Percentiles rank a stretch among this genome's conserved stretches.
Evolutionary conservation across 2,329 filamentous ascomycete genomes (phyloP).

Genomic region (Apiospora aurea): DNA sequence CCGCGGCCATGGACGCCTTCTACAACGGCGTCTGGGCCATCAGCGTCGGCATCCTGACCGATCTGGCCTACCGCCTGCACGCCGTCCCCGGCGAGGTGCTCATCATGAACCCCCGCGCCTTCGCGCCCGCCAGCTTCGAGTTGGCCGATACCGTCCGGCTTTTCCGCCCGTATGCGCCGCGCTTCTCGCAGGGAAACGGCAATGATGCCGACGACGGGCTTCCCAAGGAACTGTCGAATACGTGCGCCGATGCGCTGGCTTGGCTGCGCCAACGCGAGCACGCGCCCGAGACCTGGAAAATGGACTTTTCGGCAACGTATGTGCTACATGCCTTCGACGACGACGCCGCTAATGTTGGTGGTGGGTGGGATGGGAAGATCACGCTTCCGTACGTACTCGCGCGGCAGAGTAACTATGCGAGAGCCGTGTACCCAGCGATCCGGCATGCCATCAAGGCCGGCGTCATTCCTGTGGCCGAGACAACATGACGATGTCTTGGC

Average conservation of each 20-base stretch:
- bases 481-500: neutral
- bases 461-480: conserved; percentile 25
- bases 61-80: conserved; percentile 34
- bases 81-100: conserved; percentile 29
- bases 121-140: conserved; percentile 17
- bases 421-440: conserved; percentile 33
- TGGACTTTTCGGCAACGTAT: conserved; percentile 38
- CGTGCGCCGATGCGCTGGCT: conserved; percentile 4
- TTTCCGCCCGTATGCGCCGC: neutral
- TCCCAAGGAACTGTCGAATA: neutral
- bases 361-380: conserved; percentile 32
- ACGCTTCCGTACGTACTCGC: conserved; percentile 34
- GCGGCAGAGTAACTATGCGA: conserved; percentile 32
- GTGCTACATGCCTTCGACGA: conserved; percentile 36
- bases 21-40: conserved; percentile 21
- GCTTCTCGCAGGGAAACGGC: neutral
- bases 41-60: conserved; percentile 36
- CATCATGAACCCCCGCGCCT: conserved; percentile 19
- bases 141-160: neutral
- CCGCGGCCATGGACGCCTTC: conserved; percentile 15
- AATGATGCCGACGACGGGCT: neutral
- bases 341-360: conserved; percentile 22
- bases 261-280: conserved; percentile 30
- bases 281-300: conserved; percentile 32
- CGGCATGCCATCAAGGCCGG: conserved; percentile 30